These are phyloP conservation scores for Pseudocercospora pini-densiflorae DNA, from an alignment of 2,329 filamentous ascomycete genomes.

Conservation along the genomic window DNA sequence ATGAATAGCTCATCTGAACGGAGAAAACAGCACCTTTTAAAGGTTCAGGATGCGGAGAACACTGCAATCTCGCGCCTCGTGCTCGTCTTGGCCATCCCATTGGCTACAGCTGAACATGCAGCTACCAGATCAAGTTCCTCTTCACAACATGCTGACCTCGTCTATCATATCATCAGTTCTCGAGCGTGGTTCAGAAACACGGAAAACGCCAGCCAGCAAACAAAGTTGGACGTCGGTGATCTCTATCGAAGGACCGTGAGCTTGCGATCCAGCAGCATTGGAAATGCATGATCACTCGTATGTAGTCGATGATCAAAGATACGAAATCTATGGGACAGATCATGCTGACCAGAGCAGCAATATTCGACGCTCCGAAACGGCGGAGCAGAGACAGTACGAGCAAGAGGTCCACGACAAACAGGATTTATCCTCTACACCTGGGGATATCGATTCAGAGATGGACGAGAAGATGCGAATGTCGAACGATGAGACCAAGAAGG, in stretches of 20 bases:
- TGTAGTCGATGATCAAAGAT: neutral
- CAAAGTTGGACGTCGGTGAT: neutral
- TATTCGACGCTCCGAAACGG: conserved; percentile 18
- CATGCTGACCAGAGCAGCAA: neutral
- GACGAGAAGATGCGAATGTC: conserved; percentile 21
- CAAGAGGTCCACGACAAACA: conserved; percentile 20
- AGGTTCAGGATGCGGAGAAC: neutral
- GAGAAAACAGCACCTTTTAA: neutral
- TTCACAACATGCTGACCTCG: neutral
- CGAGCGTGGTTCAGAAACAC: neutral
- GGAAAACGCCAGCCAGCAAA: neutral
- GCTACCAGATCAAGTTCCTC: neutral
- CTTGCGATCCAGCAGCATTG: neutral
- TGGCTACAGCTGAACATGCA: neutral
- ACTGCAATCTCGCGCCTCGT: conserved; percentile 1
- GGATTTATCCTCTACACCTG: conserved; percentile 18
- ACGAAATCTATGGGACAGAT: neutral
- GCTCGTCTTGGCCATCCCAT: neutral
- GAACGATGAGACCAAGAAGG: conserved; percentile 13
- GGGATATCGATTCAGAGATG: conserved; percentile 15
- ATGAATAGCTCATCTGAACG: neutral
- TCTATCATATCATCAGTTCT: neutral
- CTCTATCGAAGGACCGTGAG: neutral
- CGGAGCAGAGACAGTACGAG: conserved; percentile 24
- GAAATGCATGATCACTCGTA: neutral